These are phyloP conservation scores for Penicillium sp. DNA, from an alignment of 2,329 filamentous ascomycete species.

Conservation along the genomic window DNA sequence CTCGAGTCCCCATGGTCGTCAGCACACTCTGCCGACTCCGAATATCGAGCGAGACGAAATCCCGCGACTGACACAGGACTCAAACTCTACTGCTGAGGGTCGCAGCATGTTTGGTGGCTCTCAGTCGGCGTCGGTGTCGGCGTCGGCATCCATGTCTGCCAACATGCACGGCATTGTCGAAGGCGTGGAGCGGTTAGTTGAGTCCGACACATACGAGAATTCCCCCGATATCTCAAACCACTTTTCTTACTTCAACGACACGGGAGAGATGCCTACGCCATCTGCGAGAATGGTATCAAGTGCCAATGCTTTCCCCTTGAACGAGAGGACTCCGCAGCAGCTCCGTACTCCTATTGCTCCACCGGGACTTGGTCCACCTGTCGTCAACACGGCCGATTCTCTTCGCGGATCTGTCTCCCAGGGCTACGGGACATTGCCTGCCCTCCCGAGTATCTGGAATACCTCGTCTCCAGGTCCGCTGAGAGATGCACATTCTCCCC, in stretches of 20 bases:
- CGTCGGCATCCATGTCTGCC: slow-evolving; percentile 42
- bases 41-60: slow-evolving; percentile 43
- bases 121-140: slow-evolving; percentile 49
- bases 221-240: slow-evolving; percentile 26
- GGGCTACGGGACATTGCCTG: slow-evolving; percentile 30
- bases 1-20: slow-evolving; percentile 43
- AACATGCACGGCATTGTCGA: slow-evolving; percentile 41
- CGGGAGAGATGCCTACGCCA: slow-evolving; percentile 22
- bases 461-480: slow-evolving; percentile 44
- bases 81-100: slow-evolving; percentile 24
- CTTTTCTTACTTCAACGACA: slow-evolving; percentile 24
- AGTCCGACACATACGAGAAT: slow-evolving; percentile 40
- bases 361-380: slow-evolving; percentile 31
- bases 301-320: slow-evolving; percentile 20
- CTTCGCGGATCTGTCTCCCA: slow-evolving; percentile 25
- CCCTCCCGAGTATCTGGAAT: slow-evolving; percentile 42
- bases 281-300: slow-evolving; percentile 22
- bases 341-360: slow-evolving; percentile 31
- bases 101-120: slow-evolving; percentile 38
- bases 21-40: slow-evolving; percentile 38
- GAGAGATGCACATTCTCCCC: slow-evolving; percentile 38
- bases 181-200: slow-evolving; percentile 38
- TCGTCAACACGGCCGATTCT: slow-evolving; percentile 17
- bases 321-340: slow-evolving; percentile 20
- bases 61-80: slow-evolving; percentile 25